Percentiles rank a stretch among this genome's conserved stretches.
These are phyloP conservation scores for Solanum hybrid DNA, from an alignment of 305 asterid genomes.

Conservation along the genomic window DNA sequence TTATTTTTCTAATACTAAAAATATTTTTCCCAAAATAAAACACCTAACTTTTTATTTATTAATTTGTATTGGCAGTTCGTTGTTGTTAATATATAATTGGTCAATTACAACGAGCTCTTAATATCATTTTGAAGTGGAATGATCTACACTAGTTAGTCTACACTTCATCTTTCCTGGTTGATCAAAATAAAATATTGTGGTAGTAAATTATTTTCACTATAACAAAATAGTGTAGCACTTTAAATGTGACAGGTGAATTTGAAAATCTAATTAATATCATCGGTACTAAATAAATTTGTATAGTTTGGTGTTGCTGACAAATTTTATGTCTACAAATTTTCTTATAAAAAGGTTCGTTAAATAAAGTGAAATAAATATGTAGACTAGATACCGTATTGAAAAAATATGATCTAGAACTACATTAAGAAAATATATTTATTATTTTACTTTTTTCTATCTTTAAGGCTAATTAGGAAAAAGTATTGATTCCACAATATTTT, in stretches of 20 bases:
- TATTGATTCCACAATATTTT: background rate
- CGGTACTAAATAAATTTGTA: too few species aligned
- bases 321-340: too few species aligned
- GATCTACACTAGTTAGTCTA: background rate
- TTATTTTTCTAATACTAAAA: too few species aligned
- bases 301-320: too few species aligned
- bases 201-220: background rate
- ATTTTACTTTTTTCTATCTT: too few species aligned
- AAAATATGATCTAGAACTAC: background rate
- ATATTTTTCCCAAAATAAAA: background rate
- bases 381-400: too few species aligned
- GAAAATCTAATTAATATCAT: too few species aligned
- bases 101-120: background rate
- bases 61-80: background rate
- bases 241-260: too few species aligned
- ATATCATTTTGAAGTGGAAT: background rate
- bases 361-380: too few species aligned
- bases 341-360: too few species aligned
- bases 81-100: background rate
- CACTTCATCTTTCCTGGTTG: background rate
- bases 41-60: background rate
- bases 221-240: background rate
- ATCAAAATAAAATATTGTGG: too few species aligned
- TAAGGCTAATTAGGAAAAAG: background rate
- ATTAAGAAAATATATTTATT: too few species aligned